Base-by-base conservation (phyloP, 345 rosid genomes). In the Physaria fendleri region DNA sequence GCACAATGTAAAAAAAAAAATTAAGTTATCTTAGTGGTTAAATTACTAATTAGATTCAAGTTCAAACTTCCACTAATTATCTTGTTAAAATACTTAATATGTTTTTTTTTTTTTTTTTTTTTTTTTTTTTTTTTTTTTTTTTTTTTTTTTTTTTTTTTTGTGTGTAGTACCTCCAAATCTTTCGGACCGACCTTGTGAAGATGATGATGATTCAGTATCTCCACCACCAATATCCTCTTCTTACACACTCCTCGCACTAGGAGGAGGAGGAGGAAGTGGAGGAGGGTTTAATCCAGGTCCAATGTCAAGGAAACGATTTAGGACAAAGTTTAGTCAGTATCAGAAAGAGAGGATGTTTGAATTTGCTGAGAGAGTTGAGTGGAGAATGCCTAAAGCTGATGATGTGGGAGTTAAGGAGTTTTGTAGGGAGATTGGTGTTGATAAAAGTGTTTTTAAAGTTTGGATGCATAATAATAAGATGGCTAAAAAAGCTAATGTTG, bases 391-490 rank as follows among this genome's bases (percentile, higher is more conserved):
- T 69, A 92, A 79, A 59, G 57, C 80, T 39, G 97, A 88, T 12
- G 97, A 86, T 13, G 13, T 59, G 14, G n/a, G 24, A 8, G 68
- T 92, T 0, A 80, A 38, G 12, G 79, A 73, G 25, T 82, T 92
- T 23, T 92, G 98, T 74, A 63, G 61, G 29, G 87, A 86, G 40
- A 71, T 86, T 2, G 88, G 87, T 8, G 86, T 92, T 17, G 94
- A 86, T 21, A 83, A 64, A 46, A 74, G 59, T 1, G 97, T 86
- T 8, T 66, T 92, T 27, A 92, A 92, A 66, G 98, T 92, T 0
- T 88, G 97, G 98, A 92, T 92, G 95, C 98, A 92, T 52, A 92
- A 92, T 71, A 92, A 92, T 71, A 92, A 92, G 81, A 83, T 64
- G 22, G 44, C 48, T 45, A 53, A 14, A 37, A 61, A 56, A 37